Base-by-base conservation (phyloP, 768 basidiomycete genomes). In the Cytidiella melzeri region DNA sequence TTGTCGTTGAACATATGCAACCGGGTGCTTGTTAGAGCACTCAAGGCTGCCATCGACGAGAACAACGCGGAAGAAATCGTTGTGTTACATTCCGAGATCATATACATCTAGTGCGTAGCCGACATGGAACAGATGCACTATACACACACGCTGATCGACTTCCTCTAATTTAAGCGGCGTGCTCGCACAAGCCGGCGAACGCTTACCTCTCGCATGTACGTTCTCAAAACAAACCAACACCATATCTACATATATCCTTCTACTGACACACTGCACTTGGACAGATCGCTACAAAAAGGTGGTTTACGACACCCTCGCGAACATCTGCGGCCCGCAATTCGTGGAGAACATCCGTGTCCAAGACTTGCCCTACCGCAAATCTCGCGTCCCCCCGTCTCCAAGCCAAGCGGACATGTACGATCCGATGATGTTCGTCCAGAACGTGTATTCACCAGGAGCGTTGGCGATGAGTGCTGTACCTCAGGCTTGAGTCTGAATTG, bases 21-120 rank as follows among this genome's bases (percentile, higher is more conserved):
- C 1, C 72, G 83, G 24, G 81, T 84, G 10, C 71, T 89, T 19
- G 74, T 79, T 15, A 74, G 83, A 12, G 87, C 87, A 61, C 64
- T 85, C 27, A 76, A 79, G 53, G 81, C 79, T 26, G 80, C 84
- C 3, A 69, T 79, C 26, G 76, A 84, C 28, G 73, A 73, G 4
- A 74, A 78, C 18, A 74, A 74, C 49, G 57, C 68, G 21, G 80
- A 81, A 25, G 82, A 84, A 60, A 70, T 77, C n/a, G 58, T 73
- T 1, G 80, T 76, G 11, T 61, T 88, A 6, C 76, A 75, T 18
- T 67, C 71, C 10, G 87, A 90, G 62, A 67, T 87, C 24, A 79
- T 80, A 47, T 85, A 84, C 59, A 71, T 89, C 19, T 72, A 76
- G 85, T 86, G 45, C 41, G 81, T 69, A 13, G 21, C 24, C 13